Conservation (phyloP, 1,139 yeast species). For the Yamadazyma oceani region DNA sequence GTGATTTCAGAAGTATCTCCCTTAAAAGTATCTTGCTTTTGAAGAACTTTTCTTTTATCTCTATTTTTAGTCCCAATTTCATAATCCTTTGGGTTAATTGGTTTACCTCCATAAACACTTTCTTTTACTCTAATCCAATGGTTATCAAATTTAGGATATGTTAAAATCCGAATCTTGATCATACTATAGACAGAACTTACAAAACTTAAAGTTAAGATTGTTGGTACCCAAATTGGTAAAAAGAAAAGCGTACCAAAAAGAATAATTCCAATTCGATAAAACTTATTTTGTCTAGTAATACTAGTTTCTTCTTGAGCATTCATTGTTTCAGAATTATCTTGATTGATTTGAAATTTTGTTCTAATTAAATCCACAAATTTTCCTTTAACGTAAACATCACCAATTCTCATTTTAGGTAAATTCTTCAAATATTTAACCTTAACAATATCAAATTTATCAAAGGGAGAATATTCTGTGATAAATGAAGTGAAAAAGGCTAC, state of each 20-base stretch:
- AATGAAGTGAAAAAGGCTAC: conserved; percentile 56
- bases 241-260: conserved; percentile 33
- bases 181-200: conserved; percentile 38
- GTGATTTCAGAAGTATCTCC: conserved; percentile 45
- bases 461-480: conserved; percentile 51
- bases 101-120: conserved; percentile 34
- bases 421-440: conserved; percentile 40
- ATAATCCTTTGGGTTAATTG: conserved; percentile 35
- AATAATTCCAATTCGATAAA: conserved; percentile 30
- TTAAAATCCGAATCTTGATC: conserved; percentile 29
- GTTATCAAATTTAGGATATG: conserved; percentile 22
- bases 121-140: conserved; percentile 39
- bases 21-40: conserved; percentile 38
- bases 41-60: conserved; percentile 25
- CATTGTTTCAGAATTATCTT: conserved; percentile 11
- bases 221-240: conserved; percentile 55
- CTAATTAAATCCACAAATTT: conserved; percentile 54
- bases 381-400: conserved; percentile 42
- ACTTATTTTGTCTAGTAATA: conserved; percentile 28
- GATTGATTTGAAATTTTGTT: conserved; percentile 19
- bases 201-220: conserved; percentile 44
- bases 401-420: conserved; percentile 35
- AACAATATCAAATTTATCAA: conserved; percentile 42
- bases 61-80: conserved; percentile 33
- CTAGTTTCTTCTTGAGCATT: conserved; percentile 44